Evolutionary conservation across 2,329 filamentous ascomycete species (phyloP).

Genomic region (Rutstroemia sydowiana): DNA sequence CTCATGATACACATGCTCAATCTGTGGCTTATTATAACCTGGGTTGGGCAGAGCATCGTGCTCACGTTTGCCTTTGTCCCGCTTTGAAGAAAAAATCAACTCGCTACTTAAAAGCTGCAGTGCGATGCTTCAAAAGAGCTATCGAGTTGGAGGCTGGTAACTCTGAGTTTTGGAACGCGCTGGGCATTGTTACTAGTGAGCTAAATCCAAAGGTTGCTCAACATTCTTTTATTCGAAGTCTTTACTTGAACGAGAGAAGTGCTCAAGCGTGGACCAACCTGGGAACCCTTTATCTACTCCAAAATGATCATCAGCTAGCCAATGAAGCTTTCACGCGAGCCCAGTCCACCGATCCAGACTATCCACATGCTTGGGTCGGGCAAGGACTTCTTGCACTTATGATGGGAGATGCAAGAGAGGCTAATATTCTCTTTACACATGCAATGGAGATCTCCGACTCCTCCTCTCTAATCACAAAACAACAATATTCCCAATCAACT

Average conservation of each 20-base stretch:
- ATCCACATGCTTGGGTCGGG: conserved; percentile 87
- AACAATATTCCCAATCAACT: conserved; percentile 70
- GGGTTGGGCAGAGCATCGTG: conserved; percentile 85
- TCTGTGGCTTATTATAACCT: conserved; percentile 97
- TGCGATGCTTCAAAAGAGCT: conserved; percentile 87
- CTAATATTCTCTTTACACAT: conserved; percentile 80
- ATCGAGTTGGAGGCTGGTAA: conserved; percentile 95
- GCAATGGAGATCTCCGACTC: conserved; percentile 88
- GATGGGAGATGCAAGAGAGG: conserved; percentile 64
- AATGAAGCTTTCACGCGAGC: conserved; percentile 85
- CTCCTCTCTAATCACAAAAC: conserved; percentile 63
- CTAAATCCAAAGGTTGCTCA: conserved; percentile 84
- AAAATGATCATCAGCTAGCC: conserved; percentile 77
- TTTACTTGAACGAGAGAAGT: conserved; percentile 87
- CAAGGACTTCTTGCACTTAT: conserved; percentile 79
- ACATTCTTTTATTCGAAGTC: conserved; percentile 83
- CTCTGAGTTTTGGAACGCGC: conserved; percentile 91
- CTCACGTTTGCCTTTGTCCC: conserved; percentile 58
- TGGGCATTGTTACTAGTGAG: conserved; percentile 82
- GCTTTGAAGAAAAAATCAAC: conserved; percentile 48
- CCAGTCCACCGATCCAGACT: conserved; percentile 91
- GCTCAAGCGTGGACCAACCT: conserved; percentile 86
- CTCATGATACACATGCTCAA: conserved; percentile 74
- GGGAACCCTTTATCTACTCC: conserved; percentile 75
- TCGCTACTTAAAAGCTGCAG: conserved; percentile 69